These are phyloP conservation scores for Pestalotiopsis sp. DNA, from an alignment of 2,329 filamentous ascomycete genomes.

Conservation along the genomic window DNA sequence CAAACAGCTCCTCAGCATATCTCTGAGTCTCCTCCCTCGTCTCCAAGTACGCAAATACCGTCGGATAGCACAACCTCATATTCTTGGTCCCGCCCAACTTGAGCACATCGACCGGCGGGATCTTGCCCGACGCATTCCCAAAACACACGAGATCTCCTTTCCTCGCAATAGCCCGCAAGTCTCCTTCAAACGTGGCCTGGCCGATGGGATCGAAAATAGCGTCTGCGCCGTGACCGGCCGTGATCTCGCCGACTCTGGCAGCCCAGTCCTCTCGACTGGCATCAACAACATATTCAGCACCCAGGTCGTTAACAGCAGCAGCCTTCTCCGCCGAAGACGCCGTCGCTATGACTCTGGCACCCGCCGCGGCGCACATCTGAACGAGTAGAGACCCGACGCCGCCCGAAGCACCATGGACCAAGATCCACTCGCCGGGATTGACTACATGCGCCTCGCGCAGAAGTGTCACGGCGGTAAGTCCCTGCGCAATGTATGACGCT, in stretches of 20 bases:
- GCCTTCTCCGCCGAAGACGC: slow-evolving; percentile 75
- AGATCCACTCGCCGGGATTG: slow-evolving; percentile 75
- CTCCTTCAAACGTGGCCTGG: not conserved
- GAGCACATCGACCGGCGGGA: not conserved
- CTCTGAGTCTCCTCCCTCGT: not conserved
- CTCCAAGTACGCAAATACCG: not conserved
- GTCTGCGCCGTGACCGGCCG: slow-evolving; percentile 70
- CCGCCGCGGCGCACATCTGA: slow-evolving; percentile 72
- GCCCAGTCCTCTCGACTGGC: slow-evolving; percentile 62
- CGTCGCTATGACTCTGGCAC: slow-evolving; percentile 79
- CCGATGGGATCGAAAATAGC: slow-evolving; percentile 58
- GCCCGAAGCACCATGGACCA: slow-evolving; percentile 85
- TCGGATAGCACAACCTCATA: not conserved
- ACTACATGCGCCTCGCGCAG: slow-evolving; percentile 77
- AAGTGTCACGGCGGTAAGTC: slow-evolving; percentile 79
- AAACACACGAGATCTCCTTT: not conserved
- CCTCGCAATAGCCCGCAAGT: not conserved
- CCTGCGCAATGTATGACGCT: slow-evolving; percentile 64
- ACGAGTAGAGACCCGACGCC: slow-evolving; percentile 79
- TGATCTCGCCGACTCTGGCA: slow-evolving; percentile 66
- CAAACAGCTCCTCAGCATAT: slow-evolving; percentile 3
- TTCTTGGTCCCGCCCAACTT: slow-evolving; percentile 6
- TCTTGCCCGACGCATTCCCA: not conserved
- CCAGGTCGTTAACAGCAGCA: slow-evolving; percentile 67
- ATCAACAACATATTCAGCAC: slow-evolving; percentile 73